These are phyloP conservation scores for Fusarium ambrosium DNA, from an alignment of 2,329 filamentous ascomycete species.

Conservation along the genomic window DNA sequence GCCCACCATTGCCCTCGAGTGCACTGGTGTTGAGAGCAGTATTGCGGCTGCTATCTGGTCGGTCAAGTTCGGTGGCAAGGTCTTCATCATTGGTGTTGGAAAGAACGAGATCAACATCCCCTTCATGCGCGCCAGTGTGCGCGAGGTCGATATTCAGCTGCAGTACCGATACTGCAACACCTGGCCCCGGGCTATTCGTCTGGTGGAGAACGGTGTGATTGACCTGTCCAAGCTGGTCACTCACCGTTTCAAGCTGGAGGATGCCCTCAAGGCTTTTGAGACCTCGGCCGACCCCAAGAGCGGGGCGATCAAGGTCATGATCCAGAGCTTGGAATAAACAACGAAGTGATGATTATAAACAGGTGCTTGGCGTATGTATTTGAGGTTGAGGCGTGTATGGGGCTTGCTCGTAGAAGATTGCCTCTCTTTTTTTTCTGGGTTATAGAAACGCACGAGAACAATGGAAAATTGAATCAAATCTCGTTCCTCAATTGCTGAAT, in stretches of 20 bases:
- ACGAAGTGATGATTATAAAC: constrained; percentile 26
- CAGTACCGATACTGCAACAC: constrained; percentile 98
- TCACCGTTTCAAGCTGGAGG: constrained; percentile 86
- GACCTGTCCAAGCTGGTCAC: constrained; percentile 87
- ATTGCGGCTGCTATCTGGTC: constrained; percentile 89
- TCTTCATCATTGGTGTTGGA: constrained; percentile 96
- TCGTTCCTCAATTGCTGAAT: neutral
- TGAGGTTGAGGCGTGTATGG: constrained; percentile 36
- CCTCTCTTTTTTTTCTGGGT: constrained; percentile 23
- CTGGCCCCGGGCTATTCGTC: constrained; percentile 92
- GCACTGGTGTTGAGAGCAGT: constrained; percentile 93
- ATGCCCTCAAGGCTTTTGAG: constrained; percentile 90
- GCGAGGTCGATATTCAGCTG: constrained; percentile 95
- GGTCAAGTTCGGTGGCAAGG: constrained; percentile 94
- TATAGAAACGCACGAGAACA: constrained; percentile 40
- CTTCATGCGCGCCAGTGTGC: constrained; percentile 92
- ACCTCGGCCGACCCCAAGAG: constrained; percentile 89
- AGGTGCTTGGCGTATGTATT: constrained; percentile 45
- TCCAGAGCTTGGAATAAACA: constrained; percentile 75
- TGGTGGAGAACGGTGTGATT: constrained; percentile 87
- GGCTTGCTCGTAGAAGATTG: constrained; percentile 21
- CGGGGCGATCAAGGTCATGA: constrained; percentile 98
- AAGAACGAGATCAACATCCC: constrained; percentile 96
- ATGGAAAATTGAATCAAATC: constrained; percentile 13
- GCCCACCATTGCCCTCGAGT: constrained; percentile 87